Conservation (phyloP, 2,329 filamentous ascomycete genomes). For the Drechslerella stenobrocha region DNA sequence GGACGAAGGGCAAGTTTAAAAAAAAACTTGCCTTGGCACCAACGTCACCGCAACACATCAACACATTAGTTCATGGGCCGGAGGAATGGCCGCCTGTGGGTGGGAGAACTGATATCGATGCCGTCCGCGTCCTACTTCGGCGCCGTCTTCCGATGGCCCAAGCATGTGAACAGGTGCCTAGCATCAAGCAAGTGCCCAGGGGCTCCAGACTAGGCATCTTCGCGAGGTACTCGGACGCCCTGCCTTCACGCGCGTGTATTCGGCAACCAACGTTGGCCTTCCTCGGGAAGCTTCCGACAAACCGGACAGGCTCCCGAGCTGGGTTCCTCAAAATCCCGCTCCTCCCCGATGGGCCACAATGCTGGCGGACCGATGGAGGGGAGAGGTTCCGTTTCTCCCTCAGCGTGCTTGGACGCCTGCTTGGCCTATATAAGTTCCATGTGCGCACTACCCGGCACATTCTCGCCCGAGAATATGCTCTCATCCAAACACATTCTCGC, state of each 20-base stretch:
- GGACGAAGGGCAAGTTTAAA: background rate
- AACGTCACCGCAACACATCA: background rate
- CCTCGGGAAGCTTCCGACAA: constrained; percentile 45
- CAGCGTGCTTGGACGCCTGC: too few species aligned
- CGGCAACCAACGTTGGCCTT: constrained; percentile 2
- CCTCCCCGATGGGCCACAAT: too few species aligned
- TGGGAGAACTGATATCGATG: background rate
- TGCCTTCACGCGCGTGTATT: background rate
- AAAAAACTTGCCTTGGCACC: background rate
- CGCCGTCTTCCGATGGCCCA: too few species aligned
- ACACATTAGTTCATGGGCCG: background rate
- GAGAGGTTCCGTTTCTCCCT: background rate
- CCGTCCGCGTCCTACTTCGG: too few species aligned
- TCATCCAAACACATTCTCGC: too few species aligned
- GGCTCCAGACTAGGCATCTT: too few species aligned
- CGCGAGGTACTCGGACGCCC: background rate
- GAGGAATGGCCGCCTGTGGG: constrained; percentile 5
- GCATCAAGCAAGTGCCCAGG: too few species aligned
- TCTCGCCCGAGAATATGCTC: too few species aligned
- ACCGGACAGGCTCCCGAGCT: constrained; percentile 11
- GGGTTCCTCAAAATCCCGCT: constrained; percentile 38
- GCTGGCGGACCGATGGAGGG: background rate
- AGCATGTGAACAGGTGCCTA: too few species aligned
- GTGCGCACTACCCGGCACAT: too few species aligned
- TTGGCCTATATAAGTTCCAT: too few species aligned